Evolutionary conservation across 768 basidiomycete genomes (phyloP).

Genomic region (Boletales sp.): DNA sequence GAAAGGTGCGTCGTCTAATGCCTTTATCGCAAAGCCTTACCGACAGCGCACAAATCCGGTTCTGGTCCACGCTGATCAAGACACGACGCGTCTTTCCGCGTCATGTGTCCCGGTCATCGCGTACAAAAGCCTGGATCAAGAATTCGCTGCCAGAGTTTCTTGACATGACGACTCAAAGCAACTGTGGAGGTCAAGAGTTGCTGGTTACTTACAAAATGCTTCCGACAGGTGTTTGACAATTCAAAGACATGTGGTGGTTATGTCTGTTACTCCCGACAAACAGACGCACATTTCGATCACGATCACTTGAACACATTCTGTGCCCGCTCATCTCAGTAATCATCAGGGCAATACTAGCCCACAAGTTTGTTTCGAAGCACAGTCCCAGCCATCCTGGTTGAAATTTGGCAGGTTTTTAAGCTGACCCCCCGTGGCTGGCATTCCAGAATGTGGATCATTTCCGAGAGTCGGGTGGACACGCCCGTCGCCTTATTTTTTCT

Average conservation of each 20-base stretch:
- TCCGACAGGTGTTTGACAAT: slow-evolving; percentile 17
- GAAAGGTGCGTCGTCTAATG: slow-evolving; percentile 3
- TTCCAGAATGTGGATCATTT: neutral
- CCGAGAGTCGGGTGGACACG: neutral
- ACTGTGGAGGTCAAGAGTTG: too few relatives aligned
- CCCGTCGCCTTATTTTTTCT: neutral
- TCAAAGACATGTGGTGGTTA: neutral
- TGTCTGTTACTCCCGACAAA: slow-evolving; percentile 9
- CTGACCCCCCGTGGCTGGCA: neutral
- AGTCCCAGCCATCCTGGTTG: too few relatives aligned
- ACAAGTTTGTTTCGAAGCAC: too few relatives aligned
- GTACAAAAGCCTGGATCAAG: too few relatives aligned
- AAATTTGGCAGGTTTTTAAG: too few relatives aligned
- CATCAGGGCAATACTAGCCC: too few relatives aligned
- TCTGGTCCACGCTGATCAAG: neutral
- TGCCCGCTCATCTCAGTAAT: too few relatives aligned
- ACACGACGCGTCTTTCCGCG: too few relatives aligned
- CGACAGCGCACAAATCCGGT: neutral
- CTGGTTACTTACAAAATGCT: too few relatives aligned
- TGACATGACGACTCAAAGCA: too few relatives aligned
- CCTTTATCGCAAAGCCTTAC: neutral
- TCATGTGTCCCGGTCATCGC: too few relatives aligned
- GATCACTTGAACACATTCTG: neutral
- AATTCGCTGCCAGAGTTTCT: too few relatives aligned
- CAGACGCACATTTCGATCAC: neutral